Evolutionary conservation across 139 green algal species (phyloP).

Genomic region (Chlorella sp.): DNA sequence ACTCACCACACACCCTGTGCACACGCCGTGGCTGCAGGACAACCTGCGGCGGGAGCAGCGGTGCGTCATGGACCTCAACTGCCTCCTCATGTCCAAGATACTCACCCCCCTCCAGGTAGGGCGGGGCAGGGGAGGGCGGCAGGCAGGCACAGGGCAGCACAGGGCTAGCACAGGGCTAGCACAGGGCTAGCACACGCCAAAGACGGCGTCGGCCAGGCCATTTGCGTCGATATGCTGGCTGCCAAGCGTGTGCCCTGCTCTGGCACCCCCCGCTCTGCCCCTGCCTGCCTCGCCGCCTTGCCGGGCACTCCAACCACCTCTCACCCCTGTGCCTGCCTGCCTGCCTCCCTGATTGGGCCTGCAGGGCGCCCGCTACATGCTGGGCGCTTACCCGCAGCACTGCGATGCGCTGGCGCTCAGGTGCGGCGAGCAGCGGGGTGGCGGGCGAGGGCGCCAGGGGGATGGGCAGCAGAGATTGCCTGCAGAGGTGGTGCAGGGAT

Average conservation of each 20-base stretch:
- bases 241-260: background rate
- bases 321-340: background rate
- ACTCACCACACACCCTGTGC: no score
- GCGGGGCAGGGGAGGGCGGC: background rate
- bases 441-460: no score
- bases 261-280: background rate
- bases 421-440: background rate
- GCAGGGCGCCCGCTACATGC: constrained; percentile 48
- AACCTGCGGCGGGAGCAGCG: constrained; percentile 52
- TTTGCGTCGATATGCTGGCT: background rate
- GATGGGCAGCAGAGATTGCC: no score
- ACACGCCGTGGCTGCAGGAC: constrained; percentile 1
- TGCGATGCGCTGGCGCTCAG: constrained; percentile 51
- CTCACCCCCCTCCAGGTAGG: constrained; percentile 34
- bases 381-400: constrained; percentile 43
- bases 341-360: background rate
- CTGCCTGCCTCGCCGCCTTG: background rate
- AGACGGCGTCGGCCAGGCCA: no score
- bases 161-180: no score
- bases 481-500: no score
- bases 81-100: constrained; percentile 29
- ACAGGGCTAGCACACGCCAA: no score
- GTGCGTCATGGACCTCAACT: constrained; percentile 51
- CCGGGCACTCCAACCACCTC: background rate
- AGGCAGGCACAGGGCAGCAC: background rate